These are phyloP conservation scores for Colletotrichum sp. DNA, from an alignment of 2,329 filamentous ascomycete genomes.

Conservation along the genomic window DNA sequence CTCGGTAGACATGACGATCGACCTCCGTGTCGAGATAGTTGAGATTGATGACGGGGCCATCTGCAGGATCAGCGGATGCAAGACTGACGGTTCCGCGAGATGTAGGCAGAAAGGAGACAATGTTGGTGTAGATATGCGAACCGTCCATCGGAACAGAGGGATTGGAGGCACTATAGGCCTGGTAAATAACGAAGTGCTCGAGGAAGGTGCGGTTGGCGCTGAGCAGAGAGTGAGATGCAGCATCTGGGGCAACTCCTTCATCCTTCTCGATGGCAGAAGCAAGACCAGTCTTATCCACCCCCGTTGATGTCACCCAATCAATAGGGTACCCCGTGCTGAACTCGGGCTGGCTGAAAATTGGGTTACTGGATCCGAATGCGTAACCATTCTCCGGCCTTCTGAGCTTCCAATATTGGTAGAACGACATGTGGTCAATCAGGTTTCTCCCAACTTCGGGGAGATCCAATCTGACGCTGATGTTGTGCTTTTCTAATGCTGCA, in stretches of 20 bases:
- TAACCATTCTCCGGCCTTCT: conserved; percentile 35
- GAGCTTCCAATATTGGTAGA: conserved; percentile 32
- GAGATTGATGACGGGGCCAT: conserved; percentile 29
- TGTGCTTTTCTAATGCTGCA: conserved; percentile 43
- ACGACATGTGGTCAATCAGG: conserved; percentile 54
- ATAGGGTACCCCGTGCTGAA: conserved; percentile 38
- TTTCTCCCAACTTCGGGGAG: conserved; percentile 55
- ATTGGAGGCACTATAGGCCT: background rate
- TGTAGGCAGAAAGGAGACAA: conserved; percentile 28
- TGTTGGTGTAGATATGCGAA: conserved; percentile 21
- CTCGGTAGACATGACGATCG: conserved; percentile 32
- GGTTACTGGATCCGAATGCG: conserved; percentile 36
- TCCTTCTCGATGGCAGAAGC: conserved; percentile 36
- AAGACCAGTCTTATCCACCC: conserved; percentile 31
- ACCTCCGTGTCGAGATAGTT: conserved; percentile 34
- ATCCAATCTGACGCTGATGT: conserved; percentile 46
- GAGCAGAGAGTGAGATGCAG: conserved; percentile 37
- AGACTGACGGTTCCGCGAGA: conserved; percentile 32
- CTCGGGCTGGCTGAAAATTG: conserved; percentile 37
- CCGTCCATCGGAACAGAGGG: conserved; percentile 4
- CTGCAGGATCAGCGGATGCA: conserved; percentile 19
- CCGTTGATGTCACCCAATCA: conserved; percentile 40
- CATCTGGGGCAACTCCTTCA: conserved; percentile 33
- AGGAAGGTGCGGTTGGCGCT: conserved; percentile 27
- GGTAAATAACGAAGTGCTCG: conserved; percentile 28